Conservation (phyloP, 371 early-diverging fungal genomes). For the Synchytrium microbalum region DNA sequence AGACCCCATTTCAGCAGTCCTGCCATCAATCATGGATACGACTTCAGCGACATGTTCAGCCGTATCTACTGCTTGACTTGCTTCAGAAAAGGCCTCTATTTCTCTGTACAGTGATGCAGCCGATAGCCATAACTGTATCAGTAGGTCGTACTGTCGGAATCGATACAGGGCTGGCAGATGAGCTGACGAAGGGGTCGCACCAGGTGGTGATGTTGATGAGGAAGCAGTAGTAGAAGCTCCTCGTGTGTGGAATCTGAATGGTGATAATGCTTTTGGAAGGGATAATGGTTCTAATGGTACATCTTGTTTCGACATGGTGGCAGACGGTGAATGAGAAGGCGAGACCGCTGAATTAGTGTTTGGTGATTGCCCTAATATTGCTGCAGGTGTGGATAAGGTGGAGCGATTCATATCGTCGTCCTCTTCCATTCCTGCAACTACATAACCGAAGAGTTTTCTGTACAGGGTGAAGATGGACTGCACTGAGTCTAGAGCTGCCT, state of each 20-base stretch:
- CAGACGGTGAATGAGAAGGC: neutral
- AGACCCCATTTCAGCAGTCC: constrained; percentile 22
- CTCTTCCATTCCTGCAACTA: constrained; percentile 5
- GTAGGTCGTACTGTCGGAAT: constrained; percentile 28
- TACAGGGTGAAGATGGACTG: constrained; percentile 19
- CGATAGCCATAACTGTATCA: constrained; percentile 33
- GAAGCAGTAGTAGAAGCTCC: constrained; percentile 12
- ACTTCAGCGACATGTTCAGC: constrained; percentile 31
- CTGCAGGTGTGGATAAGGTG: neutral
- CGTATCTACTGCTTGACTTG: constrained; percentile 24
- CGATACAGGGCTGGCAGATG: constrained; percentile 17
- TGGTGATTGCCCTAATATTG: constrained; percentile 6
- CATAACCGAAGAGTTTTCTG: constrained; percentile 22
- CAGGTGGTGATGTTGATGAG: neutral
- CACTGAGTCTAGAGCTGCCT: constrained; percentile 22
- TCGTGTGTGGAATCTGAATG: neutral
- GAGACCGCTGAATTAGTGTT: constrained; percentile 1
- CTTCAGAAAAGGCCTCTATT: constrained; percentile 23
- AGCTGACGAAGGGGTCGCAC: constrained; percentile 11
- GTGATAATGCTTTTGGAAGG: neutral
- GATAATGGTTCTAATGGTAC: neutral
- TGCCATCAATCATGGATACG: constrained; percentile 22
- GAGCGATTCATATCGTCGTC: neutral
- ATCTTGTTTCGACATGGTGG: neutral
- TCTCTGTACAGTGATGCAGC: constrained; percentile 29